Base-by-base conservation (phyloP, 2,329 filamentous ascomycete genomes). In the Spiromastix sp. region DNA sequence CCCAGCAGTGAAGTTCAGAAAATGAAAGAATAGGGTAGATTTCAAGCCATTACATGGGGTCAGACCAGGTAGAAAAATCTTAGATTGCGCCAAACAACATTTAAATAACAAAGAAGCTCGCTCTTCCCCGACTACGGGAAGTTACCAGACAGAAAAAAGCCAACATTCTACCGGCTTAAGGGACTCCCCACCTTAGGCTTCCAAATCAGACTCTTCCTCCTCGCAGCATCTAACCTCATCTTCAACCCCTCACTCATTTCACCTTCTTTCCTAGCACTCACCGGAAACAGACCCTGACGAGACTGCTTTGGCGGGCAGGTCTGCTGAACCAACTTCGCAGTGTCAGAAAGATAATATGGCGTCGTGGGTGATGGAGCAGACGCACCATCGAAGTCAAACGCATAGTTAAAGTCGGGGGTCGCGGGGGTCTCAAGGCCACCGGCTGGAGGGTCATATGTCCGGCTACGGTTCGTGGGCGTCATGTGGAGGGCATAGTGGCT, bases 201-300 rank as follows among this genome's bases (percentile, higher is more conserved):
- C 63, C 79, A 85, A 51, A 84, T 80, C 56, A 85, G 55, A 51
- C 80, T 89, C 71, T 84, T 85, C 41, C 83, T 70, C 41, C 81
- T 68, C 1, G 81, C 81, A 8, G 79, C 76, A 68, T 83, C 75
- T 41, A 87, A 61, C 31, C 77, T 68, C 57, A 74, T 68, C 42
- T 76, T 61, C 37, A 81, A 65, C 12, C 54, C 51, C 15, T 57
- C 53, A 26, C 55, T 54, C 2, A 48, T 41, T 22, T 60, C 54
- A 29, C 51, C 51, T 4, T 56, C 52, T 26, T 41, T 41, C 6
- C 45, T 42, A 1, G 45, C 49, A 26, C 26, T 38, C 25, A 43
- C 15, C 25, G 54, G 50, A 41, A 68, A 68, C 2, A 68, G 47
- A 4, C 62, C 55, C 37, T 60, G 53, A 2, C 55, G 57, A 13